A percentile compares a stretch with the other conserved stretches of the same genome.
phyloP scores from a whole-genome alignment of 768 basidiomycete genomes.

The Sistotremastrum suecicum region DNA sequence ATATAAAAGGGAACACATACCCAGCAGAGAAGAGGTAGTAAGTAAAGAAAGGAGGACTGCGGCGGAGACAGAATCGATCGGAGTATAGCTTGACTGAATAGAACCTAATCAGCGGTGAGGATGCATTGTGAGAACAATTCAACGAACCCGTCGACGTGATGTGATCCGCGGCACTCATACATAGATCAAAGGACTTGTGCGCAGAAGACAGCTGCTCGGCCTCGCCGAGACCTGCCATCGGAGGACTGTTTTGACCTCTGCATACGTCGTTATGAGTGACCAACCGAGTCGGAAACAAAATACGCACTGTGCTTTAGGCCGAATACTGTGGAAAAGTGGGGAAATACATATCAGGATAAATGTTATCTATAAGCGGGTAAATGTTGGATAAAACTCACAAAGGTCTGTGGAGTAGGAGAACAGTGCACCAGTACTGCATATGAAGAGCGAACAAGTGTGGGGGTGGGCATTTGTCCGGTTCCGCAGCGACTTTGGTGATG shows the following conservation, averaged over 20 bases:
- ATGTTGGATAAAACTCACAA: constrained; percentile 36
- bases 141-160: constrained; percentile 52
- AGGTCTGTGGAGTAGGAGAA: constrained; percentile 60
- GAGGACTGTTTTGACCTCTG: neutral
- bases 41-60: constrained; percentile 54
- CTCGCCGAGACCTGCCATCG: constrained; percentile 24
- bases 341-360: neutral
- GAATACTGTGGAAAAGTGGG: constrained; percentile 14
- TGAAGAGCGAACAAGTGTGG: constrained; percentile 64
- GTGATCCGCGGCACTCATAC: constrained; percentile 65
- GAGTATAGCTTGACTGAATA: constrained; percentile 39
- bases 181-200: constrained; percentile 57
- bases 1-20: constrained; percentile 27
- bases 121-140: neutral
- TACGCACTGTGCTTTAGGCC: constrained; percentile 6
- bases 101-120: neutral
- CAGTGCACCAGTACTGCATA: constrained; percentile 80
- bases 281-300: neutral
- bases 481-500: constrained; percentile 24
- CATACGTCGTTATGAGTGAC: neutral
- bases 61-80: constrained; percentile 45
- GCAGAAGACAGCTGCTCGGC: constrained; percentile 37
- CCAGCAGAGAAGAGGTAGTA: constrained; percentile 73
- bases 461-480: constrained; percentile 17
- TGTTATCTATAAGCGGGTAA: neutral